Conservation (phyloP, 1,284 basidiomycete species). For the Trametes sp. region DNA sequence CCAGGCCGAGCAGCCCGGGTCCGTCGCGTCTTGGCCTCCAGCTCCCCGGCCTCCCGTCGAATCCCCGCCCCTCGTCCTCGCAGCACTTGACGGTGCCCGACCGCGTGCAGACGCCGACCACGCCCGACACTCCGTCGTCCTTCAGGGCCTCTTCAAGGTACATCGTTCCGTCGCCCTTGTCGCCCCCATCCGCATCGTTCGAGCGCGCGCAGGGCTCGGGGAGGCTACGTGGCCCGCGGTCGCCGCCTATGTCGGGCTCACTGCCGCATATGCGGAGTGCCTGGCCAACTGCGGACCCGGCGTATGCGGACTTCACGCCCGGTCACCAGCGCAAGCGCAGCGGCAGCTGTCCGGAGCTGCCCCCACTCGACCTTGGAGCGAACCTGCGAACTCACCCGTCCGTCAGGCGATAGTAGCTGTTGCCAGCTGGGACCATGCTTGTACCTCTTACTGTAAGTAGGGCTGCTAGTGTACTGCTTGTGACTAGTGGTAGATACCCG, state of each 20-base stretch:
- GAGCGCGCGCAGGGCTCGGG: conserved; percentile 25
- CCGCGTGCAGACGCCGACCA: conserved; percentile 9
- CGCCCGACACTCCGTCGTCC: conserved; percentile 1
- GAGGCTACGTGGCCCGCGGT: conserved; percentile 26
- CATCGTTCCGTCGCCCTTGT: conserved; percentile 12
- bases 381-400: conserved; percentile 5
- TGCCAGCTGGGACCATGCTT: background rate
- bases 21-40: conserved; percentile 11
- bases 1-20: conserved; percentile 9
- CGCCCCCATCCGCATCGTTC: conserved; percentile 11
- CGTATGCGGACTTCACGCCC: background rate
- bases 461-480: background rate
- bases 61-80: conserved; percentile 8
- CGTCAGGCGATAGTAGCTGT: background rate
- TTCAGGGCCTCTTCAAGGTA: conserved; percentile 13
- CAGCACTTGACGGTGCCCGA: conserved; percentile 23
- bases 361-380: conserved; percentile 24
- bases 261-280: conserved; percentile 19
- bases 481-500: background rate
- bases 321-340: conserved; percentile 22
- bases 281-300: conserved; percentile 16
- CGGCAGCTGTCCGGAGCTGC: conserved; percentile 31
- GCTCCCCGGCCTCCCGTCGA: conserved; percentile 8
- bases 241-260: conserved; percentile 24
- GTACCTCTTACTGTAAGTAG: background rate